Conservation (phyloP, 139 green algal species). For the Chlorella ohadii region DNA sequence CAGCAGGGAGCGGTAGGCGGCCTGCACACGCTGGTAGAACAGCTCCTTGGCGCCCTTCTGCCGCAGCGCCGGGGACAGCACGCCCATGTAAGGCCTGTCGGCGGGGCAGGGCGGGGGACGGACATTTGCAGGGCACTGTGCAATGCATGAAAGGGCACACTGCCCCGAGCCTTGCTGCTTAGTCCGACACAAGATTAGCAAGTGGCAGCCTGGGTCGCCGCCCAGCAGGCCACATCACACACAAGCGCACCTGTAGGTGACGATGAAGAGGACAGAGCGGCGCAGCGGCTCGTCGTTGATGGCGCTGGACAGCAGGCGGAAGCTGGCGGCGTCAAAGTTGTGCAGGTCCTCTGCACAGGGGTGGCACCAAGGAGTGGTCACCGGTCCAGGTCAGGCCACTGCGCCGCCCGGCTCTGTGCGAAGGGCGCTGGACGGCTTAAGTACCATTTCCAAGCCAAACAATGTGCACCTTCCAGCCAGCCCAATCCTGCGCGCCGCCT, state of each 20-base stretch:
- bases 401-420: too few relatives aligned
- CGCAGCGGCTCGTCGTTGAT: constrained; percentile 46
- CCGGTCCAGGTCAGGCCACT: too few relatives aligned
- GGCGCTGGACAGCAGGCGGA: constrained; percentile 60
- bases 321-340: constrained; percentile 74
- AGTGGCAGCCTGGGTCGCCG: too few relatives aligned
- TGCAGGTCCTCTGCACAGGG: constrained; percentile 71
- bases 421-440: too few relatives aligned
- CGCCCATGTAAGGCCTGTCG: constrained; percentile 17
- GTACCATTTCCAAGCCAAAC: too few relatives aligned
- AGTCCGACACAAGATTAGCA: too few relatives aligned
- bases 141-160: not conserved
- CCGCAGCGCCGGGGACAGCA: constrained; percentile 21
- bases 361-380: too few relatives aligned
- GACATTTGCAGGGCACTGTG: too few relatives aligned
- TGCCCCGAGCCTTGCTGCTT: too few relatives aligned
- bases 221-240: not conserved
- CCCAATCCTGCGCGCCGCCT: too few relatives aligned
- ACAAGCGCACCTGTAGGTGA: constrained; percentile 47
- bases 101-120: not conserved
- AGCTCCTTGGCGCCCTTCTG: constrained; percentile 52
- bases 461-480: too few relatives aligned
- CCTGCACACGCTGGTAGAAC: constrained; percentile 55
- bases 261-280: constrained; percentile 55
- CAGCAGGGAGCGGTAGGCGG: constrained; percentile 61